phyloP scores from a whole-genome alignment of 306 rosid species.

The Leucaena leucocephala region DNA sequence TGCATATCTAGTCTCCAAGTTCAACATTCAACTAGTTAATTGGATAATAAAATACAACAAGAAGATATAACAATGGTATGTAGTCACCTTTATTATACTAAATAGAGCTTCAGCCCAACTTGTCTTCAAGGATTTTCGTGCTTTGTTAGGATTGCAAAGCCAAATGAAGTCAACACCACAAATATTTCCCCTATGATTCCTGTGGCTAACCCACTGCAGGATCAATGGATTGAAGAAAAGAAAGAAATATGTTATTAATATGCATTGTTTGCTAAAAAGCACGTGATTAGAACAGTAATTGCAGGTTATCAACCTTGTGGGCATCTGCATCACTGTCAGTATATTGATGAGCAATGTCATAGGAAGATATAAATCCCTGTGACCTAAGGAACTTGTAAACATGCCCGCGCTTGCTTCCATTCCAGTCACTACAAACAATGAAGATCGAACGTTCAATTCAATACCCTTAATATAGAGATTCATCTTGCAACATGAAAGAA shows the following conservation, averaged over 20 bases:
- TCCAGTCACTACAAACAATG: constrained; percentile 79
- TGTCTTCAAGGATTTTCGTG: constrained; percentile 73
- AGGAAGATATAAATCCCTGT: constrained; percentile 88
- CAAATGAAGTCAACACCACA: constrained; percentile 92
- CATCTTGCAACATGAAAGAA: constrained; percentile 19
- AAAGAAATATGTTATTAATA: constrained; percentile 9
- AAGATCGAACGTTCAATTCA: constrained; percentile 26
- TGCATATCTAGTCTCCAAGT: constrained; percentile 7
- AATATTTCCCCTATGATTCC: constrained; percentile 91
- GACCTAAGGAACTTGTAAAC: constrained; percentile 94
- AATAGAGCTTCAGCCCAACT: constrained; percentile 97
- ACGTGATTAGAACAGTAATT: constrained; percentile 10
- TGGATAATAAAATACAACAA: constrained; percentile 8
- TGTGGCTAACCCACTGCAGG: constrained; percentile 91
- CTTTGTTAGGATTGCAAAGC: constrained; percentile 90
- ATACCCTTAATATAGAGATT: constrained; percentile 13
- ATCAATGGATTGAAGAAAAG: constrained; percentile 5
- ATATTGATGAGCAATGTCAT: constrained; percentile 85
- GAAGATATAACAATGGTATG: constrained; percentile 5
- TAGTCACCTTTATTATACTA: constrained; percentile 73
- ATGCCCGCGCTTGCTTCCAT: constrained; percentile 96
- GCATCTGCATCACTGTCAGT: constrained; percentile 81
- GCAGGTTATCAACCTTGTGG: constrained; percentile 64
- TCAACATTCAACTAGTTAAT: not conserved
- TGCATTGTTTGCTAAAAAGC: constrained; percentile 1